Percentiles rank a stretch among this genome's conserved stretches.
Conservation (phyloP, 2,329 filamentous ascomycete genomes). For the Fusarium algeriense region DNA sequence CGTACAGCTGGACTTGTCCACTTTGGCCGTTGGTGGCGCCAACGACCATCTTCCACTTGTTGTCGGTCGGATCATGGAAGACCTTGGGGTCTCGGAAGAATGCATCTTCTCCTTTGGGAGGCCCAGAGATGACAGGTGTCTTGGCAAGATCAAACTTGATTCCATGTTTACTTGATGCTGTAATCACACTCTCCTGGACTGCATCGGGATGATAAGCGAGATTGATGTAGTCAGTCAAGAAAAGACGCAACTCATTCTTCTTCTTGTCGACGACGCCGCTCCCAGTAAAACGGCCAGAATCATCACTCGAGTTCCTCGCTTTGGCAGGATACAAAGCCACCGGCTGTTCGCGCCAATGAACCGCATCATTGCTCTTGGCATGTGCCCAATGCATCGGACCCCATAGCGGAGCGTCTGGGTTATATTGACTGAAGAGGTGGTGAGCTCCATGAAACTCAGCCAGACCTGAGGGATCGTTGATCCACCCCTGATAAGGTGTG, state of each 20-base stretch:
- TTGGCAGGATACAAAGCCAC: conserved; percentile 37
- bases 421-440: conserved; percentile 47
- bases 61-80: conserved; percentile 42
- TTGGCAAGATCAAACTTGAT: conserved; percentile 34
- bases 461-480: conserved; percentile 47
- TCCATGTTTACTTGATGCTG: conserved; percentile 42
- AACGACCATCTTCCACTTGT: conserved; percentile 43
- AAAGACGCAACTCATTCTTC: conserved; percentile 33
- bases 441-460: conserved; percentile 43
- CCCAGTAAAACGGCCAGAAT: conserved; percentile 45
- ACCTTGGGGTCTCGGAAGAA: conserved; percentile 46
- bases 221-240: conserved; percentile 45
- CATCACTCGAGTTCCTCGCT: conserved; percentile 24
- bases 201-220: conserved; percentile 38
- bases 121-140: conserved; percentile 36
- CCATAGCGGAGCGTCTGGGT: conserved; percentile 43
- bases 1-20: conserved; percentile 42
- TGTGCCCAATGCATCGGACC: conserved; percentile 48
- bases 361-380: conserved; percentile 41
- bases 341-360: conserved; percentile 44
- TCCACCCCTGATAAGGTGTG: conserved; percentile 47
- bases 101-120: conserved; percentile 29
- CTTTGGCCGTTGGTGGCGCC: conserved; percentile 32
- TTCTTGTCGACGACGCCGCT: conserved; percentile 35
- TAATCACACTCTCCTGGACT: conserved; percentile 37